Evolutionary conservation across 192 early-diverging fungal species (phyloP), one percentile per base, ranked within the genome.

Genomic region (Linnemannia hyalina): DNA sequence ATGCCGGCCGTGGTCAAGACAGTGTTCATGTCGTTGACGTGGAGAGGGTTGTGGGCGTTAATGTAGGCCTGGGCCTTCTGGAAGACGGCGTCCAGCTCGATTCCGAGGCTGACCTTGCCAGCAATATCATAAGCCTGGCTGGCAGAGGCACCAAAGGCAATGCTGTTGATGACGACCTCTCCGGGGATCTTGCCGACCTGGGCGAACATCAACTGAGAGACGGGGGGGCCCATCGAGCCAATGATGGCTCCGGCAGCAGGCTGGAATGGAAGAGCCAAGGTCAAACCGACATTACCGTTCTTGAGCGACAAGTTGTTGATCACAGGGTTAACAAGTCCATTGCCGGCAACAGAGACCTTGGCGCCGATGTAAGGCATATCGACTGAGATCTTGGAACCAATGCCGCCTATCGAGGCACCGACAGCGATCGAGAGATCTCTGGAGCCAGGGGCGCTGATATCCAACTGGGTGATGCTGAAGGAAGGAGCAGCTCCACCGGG

Each of bases 341-440:
- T 16, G n/a, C 76, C 82, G n/a, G 49, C 77, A 40, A 68, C 82
- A 63, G 73, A 46, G 71, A 83, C 46, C 49, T 74, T 10, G 42
- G 78, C 73, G 60, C 68, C 77, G n/a, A 78, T 44, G 47, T 83
- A 83, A 15, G 82, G 82, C 82, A 83, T 78, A 49, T 83, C 72
- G 32, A 78, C 77, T 9, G 82, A 83, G 76, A 83, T 78, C 73
- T 83, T 83, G 41, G 82, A 83, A 1, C 82, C 82, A 70, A 83
- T 83, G 35, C 82, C 82, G 6, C 82, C 73, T 20, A 83, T 83
- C 9, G 82, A 83, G 32, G 82, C 82, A 68, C 70, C 76, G n/a
- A 78, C n/a, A 10, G 72, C 82, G 38, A 83, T 41, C 5, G 76
- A 75, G 29, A 83, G 77, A 36, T 83, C 82, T 20, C 74, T 75